These are phyloP conservation scores for Ogataea ganodermae DNA, from an alignment of 805 yeast species.

Conservation along the genomic window DNA sequence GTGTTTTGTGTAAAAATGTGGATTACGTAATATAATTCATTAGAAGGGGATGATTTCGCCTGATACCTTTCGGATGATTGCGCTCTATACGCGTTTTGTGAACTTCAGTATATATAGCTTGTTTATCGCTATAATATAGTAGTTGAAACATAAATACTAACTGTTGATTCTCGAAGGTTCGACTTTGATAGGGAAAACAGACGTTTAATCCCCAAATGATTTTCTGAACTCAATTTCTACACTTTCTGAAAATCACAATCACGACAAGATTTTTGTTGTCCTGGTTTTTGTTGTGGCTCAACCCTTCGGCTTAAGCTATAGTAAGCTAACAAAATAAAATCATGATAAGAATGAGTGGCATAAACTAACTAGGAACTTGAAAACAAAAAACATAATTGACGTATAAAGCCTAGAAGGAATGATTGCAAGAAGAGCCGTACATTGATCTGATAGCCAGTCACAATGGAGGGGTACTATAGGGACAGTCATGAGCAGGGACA, in stretches of 20 bases:
- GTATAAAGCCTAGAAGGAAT: not conserved
- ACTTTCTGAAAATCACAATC: not conserved
- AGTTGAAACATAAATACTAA: too few relatives aligned
- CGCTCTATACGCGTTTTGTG: not conserved
- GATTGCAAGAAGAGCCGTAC: conserved; percentile 3
- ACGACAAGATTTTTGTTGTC: conserved; percentile 1
- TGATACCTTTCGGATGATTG: not conserved
- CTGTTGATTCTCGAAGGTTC: too few relatives aligned
- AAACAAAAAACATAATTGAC: not conserved
- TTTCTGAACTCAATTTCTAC: not conserved
- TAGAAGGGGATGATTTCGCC: not conserved
- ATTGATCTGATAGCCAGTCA: too few relatives aligned
- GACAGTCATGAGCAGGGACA: not conserved
- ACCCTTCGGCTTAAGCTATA: not conserved
- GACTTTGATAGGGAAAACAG: too few relatives aligned
- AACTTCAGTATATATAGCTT: too few relatives aligned
- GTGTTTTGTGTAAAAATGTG: conserved; percentile 1
- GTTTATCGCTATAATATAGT: too few relatives aligned
- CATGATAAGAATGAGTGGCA: not conserved
- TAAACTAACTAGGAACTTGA: not conserved
- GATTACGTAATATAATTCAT: not conserved
- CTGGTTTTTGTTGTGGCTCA: not conserved
- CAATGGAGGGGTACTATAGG: not conserved
- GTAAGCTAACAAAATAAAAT: not conserved
- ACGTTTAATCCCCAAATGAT: not conserved